Evolutionary conservation across 2,329 filamentous ascomycete species (phyloP).

Genomic region (Acarospora socialis): DNA sequence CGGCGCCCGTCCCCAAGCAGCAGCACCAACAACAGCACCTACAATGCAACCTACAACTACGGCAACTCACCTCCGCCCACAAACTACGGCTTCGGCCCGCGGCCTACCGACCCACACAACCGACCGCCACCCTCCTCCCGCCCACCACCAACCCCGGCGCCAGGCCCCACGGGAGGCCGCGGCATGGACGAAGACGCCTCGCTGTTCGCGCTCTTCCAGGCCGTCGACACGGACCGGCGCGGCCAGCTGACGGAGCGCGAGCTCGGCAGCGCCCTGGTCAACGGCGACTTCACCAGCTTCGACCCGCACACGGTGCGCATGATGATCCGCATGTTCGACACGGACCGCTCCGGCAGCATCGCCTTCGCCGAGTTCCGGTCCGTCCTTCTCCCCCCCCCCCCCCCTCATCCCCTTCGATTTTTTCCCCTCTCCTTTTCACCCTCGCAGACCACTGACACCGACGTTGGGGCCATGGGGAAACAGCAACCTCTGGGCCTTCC

Average conservation of each 20-base stretch:
- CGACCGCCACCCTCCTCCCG: constrained; percentile 44
- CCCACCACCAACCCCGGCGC: constrained; percentile 48
- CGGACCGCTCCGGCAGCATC: constrained; percentile 74
- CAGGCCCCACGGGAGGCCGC: constrained; percentile 28
- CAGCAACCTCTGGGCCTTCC: constrained; percentile 79
- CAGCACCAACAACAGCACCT: constrained; percentile 19
- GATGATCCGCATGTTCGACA: constrained; percentile 99
- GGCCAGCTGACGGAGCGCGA: constrained; percentile 77
- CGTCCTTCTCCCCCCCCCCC: background rate
- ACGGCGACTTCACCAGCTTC: constrained; percentile 90
- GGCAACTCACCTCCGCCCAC: constrained; percentile 27
- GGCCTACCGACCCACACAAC: constrained; percentile 36
- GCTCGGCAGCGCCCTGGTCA: constrained; percentile 79
- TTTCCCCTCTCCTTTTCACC: too few relatives aligned
- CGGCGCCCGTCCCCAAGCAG: constrained; percentile 15
- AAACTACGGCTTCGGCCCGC: constrained; percentile 37
- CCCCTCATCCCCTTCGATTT: background rate
- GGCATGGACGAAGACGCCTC: constrained; percentile 48
- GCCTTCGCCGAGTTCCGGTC: constrained; percentile 87
- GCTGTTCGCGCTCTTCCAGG: constrained; percentile 72
- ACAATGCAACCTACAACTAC: constrained; percentile 20
- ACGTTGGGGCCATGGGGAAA: too few relatives aligned
- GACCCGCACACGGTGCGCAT: constrained; percentile 88
- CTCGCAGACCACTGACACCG: background rate
- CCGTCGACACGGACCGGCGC: constrained; percentile 65